These are phyloP conservation scores for Globisporangium parvum DNA, from an alignment of 352 stramenopile genomes.

Conservation along the genomic window DNA sequence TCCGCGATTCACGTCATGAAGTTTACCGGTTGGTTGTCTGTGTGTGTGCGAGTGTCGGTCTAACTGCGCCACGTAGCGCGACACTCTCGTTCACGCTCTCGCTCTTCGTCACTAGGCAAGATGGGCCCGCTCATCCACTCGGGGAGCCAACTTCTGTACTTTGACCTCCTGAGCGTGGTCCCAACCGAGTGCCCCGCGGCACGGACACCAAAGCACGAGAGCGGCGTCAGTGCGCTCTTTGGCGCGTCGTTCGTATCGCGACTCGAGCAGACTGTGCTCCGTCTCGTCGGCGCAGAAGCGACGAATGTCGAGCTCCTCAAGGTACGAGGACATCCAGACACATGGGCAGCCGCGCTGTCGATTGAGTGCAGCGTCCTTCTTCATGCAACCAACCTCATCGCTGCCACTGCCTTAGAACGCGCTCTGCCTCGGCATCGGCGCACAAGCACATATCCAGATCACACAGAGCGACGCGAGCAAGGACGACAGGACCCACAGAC, in stretches of 20 bases:
- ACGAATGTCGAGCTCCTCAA: slow-evolving; percentile 20
- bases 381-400: background rate
- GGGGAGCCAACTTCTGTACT: slow-evolving; percentile 28
- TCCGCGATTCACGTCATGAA: slow-evolving; percentile 25
- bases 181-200: slow-evolving; percentile 9
- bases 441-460: slow-evolving; percentile 9
- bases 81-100: background rate
- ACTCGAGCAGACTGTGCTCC: slow-evolving; percentile 6
- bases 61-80: no score
- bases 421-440: slow-evolving; percentile 17
- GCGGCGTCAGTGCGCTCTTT: slow-evolving; percentile 11
- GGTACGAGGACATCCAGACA: background rate
- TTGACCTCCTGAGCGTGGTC: slow-evolving; percentile 20
- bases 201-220: slow-evolving; percentile 1
- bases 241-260: slow-evolving; percentile 3
- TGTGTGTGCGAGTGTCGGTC: no score
- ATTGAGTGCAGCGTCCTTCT: background rate
- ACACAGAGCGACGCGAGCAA: background rate
- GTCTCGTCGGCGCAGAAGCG: slow-evolving; percentile 14
- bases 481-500: background rate
- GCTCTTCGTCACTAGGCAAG: slow-evolving; percentile 12
- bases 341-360: background rate
- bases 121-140: slow-evolving; percentile 15
- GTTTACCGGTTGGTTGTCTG: slow-evolving; percentile 13
- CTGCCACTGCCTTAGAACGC: slow-evolving; percentile 6